Percentiles rank a stretch among this genome's conserved stretches.
Conservation (phyloP, 2,329 filamentous ascomycete species). For the Dichotomopilus funicola region DNA sequence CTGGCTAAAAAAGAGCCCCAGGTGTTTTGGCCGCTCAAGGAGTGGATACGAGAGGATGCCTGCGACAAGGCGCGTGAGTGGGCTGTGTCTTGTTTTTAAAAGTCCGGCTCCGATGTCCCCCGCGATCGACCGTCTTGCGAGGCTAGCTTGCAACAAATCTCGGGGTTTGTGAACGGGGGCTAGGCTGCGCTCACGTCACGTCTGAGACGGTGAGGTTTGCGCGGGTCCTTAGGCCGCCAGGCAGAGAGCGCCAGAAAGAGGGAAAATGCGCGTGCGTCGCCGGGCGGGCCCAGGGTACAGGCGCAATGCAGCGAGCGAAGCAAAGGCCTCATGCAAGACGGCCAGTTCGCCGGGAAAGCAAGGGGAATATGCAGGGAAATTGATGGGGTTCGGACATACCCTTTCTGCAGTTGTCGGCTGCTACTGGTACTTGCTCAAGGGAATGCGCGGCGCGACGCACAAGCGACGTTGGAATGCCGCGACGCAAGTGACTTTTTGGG, state of each 20-base stretch:
- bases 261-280: too few species aligned
- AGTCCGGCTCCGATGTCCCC: constrained; percentile 9
- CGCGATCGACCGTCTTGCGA: constrained; percentile 6
- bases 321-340: too few species aligned
- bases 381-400: too few species aligned
- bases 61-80: constrained; percentile 22
- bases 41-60: constrained; percentile 17
- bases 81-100: constrained; percentile 14
- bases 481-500: constrained; percentile 12
- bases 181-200: constrained; percentile 16
- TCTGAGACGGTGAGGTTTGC: neutral
- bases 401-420: too few species aligned
- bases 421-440: too few species aligned
- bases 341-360: too few species aligned
- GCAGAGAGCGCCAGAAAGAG: too few species aligned
- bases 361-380: too few species aligned
- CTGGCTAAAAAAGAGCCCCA: constrained; percentile 23
- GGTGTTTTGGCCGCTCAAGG: constrained; percentile 8
- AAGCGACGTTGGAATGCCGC: constrained; percentile 2
- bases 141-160: constrained; percentile 1
- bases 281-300: too few species aligned
- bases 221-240: too few species aligned
- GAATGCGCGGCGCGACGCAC: constrained; percentile 10
- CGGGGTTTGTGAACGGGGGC: constrained; percentile 1
- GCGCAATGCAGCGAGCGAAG: too few species aligned